These are phyloP conservation scores for Tylopilus balloui DNA, from an alignment of 768 basidiomycete species.

Conservation along the genomic window DNA sequence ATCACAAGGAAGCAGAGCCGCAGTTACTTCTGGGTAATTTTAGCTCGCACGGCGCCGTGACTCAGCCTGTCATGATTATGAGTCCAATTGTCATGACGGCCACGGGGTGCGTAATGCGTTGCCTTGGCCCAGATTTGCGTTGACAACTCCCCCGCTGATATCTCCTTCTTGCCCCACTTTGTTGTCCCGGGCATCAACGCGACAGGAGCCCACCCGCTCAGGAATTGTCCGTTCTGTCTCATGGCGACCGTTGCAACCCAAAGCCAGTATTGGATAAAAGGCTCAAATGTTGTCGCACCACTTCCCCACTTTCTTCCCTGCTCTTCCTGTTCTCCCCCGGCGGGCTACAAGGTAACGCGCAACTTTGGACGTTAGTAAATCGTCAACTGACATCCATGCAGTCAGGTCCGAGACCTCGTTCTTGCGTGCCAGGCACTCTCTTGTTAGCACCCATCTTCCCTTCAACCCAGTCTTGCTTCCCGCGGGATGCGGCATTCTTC, in stretches of 20 bases:
- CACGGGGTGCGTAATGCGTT: too few relatives aligned
- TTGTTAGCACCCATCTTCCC: background rate
- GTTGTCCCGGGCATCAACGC: background rate
- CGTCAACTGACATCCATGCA: background rate
- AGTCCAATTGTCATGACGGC: too few relatives aligned
- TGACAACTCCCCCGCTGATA: background rate
- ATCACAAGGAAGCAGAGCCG: too few relatives aligned
- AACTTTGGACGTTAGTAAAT: background rate
- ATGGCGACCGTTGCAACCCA: constrained; percentile 11
- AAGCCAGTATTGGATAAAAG: constrained; percentile 8
- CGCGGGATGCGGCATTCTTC: constrained; percentile 10
- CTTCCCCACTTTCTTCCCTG: background rate
- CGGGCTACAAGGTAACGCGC: constrained; percentile 11
- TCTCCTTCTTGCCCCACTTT: background rate
- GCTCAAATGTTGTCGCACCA: background rate
- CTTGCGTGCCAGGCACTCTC: constrained; percentile 21
- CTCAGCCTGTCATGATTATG: too few relatives aligned
- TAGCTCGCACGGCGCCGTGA: too few relatives aligned
- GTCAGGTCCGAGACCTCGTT: constrained; percentile 24
- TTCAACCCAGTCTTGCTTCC: background rate
- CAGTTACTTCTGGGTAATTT: background rate
- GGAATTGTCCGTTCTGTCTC: background rate
- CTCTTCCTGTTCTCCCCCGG: constrained; percentile 3
- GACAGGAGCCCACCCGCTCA: background rate
- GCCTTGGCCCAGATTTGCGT: too few relatives aligned